Evolutionary conservation across 2,329 filamentous ascomycete genomes (phyloP).

Genomic region (Neoscytalidium dimidiatum): DNA sequence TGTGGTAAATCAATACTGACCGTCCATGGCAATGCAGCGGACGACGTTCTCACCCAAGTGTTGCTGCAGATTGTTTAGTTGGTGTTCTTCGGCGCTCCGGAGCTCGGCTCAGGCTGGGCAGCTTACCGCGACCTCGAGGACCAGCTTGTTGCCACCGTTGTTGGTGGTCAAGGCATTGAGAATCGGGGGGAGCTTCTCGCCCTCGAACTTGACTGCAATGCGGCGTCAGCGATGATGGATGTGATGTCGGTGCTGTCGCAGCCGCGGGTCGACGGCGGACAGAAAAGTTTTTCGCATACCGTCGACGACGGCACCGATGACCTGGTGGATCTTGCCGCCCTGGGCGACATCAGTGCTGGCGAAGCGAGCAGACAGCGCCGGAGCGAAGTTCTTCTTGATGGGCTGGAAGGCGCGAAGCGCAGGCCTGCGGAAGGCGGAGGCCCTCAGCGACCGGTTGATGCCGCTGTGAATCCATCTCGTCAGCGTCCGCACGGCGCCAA

Average conservation of each 20-base stretch:
- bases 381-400: slow-evolving; percentile 58
- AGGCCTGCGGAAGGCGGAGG: slow-evolving; percentile 60
- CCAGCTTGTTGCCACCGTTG: slow-evolving; percentile 91
- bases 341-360: slow-evolving; percentile 59
- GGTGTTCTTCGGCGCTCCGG: slow-evolving; percentile 21
- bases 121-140: slow-evolving; percentile 91
- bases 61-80: slow-evolving; percentile 65
- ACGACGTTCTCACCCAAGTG: slow-evolving; percentile 99
- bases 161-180: slow-evolving; percentile 92
- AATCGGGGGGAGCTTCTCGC: slow-evolving; percentile 90
- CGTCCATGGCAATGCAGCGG: slow-evolving; percentile 99
- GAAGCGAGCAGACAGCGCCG: slow-evolving; percentile 62
- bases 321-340: slow-evolving; percentile 71
- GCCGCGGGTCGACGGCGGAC: slow-evolving; percentile 9
- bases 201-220: slow-evolving; percentile 88
- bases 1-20: slow-evolving; percentile 56
- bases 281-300: slow-evolving; percentile 63
- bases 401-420: slow-evolving; percentile 54
- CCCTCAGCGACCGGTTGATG: slow-evolving; percentile 66
- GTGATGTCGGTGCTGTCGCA: slow-evolving; percentile 19
- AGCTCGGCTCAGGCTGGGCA: slow-evolving; percentile 18
- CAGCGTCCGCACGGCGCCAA: slow-evolving; percentile 41
- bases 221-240: slow-evolving; percentile 34
- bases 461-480: slow-evolving; percentile 55
- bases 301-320: slow-evolving; percentile 99